Base-by-base conservation (phyloP, 108 stramenopile genomes). In the Cyclotella cryptica region DNA sequence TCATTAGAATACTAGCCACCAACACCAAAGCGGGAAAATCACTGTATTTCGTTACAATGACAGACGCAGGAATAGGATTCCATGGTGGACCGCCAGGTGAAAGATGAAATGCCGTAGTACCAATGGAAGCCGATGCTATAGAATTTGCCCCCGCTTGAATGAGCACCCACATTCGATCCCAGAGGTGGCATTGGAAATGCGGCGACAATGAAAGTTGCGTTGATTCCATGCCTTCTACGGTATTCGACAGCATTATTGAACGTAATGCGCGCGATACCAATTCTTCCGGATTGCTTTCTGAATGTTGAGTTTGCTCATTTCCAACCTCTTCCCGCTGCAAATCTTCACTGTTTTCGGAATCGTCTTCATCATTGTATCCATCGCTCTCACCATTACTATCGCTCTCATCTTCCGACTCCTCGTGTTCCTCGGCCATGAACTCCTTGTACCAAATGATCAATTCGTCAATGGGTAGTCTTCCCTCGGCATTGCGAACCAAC, bases 11-110 rank as follows among this genome's bases (percentile, higher is more conserved):
- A 57, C 76, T 61, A 17, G 76, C 76, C 18, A 58, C 67, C 39
- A 77, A 46, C 8, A 72, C 79, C 18, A 80, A 12, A 8, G 72
- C 72, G 15, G 79, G 79, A 54, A 69, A 80, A 41, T 80, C 59
- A 15, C 27, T 35, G 55, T 73, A 45, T 54, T 80, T 80, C 28
- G 79, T 80, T 3, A 66, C 72, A 52, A 73, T 43, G 22, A 80
- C 69, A 17, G 79, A 57, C 14, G 79, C 79, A 61, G 67, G 66
- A 24, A 80, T 51, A 15, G 49, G 65, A 65, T 54, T 40, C 26
- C 39, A 54, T 26, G 63, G 44, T 44, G 12, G 19, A 9, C 43
- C 21, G 12, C 3, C 0, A 22, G 44, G 45, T 46, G 65, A 62
- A 6, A 19, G 47, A 26, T 62, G 55, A 8, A 71, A 71, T 41